Base-by-base conservation (phyloP, 768 basidiomycete genomes). In the Tricholoma sp. region DNA sequence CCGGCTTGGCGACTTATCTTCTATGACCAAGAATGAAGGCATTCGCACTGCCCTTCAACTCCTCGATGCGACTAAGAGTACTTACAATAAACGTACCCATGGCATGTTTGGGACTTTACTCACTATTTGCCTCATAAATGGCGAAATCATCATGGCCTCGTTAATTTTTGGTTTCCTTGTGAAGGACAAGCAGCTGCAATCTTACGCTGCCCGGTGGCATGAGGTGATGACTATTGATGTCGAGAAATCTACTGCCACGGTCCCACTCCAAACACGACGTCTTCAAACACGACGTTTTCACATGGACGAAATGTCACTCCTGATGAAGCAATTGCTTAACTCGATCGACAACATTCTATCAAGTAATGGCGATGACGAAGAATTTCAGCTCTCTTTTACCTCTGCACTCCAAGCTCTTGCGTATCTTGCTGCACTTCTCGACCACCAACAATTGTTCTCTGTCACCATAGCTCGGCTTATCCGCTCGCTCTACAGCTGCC, bases 91-190 rank as follows among this genome's bases (percentile, higher is more conserved):
- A 31, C 79, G 85, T 44, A 81, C 82, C 1, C 70, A 79, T n/a
- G 71, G 74, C 31, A 82, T 89, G 76, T 89, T 84, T 64, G 77
- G 78, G 52, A 74, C 75, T 1, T 68, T 90, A 50, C 75, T 91
- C 59, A 73, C 79, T 3, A 77, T 85, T 8, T 88, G 85, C 55
- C 72, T 93, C 17, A 66, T 90, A 37, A 89, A 92, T 50, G 88
- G 89, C 24, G 91, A 93, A 65, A 83, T 93, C 50, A 77, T 92
- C 39, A 75, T 88, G n/a, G 89, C 82, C 0, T 85, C 86, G 1
- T 70, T 91, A 28, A 70, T 91, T 5, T 88, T 91, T 55, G 86
- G 79, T 1, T 69, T 82, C 41, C 64, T 89, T 17, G 69, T 89
- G 42, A 81, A 85, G 59, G 85, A 89, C 31, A 86, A 79, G 74